Conservation (phyloP, 176 grass and related monocot species). For the Otatea glauca region DNA sequence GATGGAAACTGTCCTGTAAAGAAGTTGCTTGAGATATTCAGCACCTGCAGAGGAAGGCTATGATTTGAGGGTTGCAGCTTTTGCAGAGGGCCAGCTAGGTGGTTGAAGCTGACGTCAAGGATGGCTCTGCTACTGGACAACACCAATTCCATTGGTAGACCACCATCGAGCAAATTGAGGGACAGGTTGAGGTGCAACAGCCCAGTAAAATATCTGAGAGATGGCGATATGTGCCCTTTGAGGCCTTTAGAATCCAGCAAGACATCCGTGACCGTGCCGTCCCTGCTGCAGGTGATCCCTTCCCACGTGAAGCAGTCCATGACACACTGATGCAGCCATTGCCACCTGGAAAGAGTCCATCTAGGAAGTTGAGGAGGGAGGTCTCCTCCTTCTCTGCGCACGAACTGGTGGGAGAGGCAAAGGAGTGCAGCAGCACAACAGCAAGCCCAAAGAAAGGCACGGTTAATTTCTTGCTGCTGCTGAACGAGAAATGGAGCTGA, state of each 20-base stretch:
- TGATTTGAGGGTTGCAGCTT: conserved; percentile 26
- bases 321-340: conserved; percentile 42
- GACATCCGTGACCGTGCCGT: conserved; percentile 48
- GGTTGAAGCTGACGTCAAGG: conserved; percentile 82
- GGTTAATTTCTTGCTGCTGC: conserved; percentile 26
- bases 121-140: conserved; percentile 49
- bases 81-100: conserved; percentile 41
- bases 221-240: conserved; percentile 46
- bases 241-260: conserved; percentile 56
- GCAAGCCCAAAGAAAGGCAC: background rate
- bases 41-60: conserved; percentile 53
- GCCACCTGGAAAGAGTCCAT: conserved; percentile 27
- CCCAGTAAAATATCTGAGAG: conserved; percentile 55
- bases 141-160: conserved; percentile 50
- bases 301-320: conserved; percentile 79
- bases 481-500: conserved; percentile 19
- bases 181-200: conserved; percentile 67
- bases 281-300: conserved; percentile 51
- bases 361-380: conserved; percentile 63
- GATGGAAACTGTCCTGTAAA: conserved; percentile 57
- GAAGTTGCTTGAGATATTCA: conserved; percentile 78
- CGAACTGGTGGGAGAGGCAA: conserved; percentile 15
- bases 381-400: conserved; percentile 65
- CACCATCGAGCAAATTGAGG: conserved; percentile 47
- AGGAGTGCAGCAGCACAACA: conserved; percentile 38